phyloP scores from a whole-genome alignment of 257 asterid species.

The Nemophila menziesii region DNA sequence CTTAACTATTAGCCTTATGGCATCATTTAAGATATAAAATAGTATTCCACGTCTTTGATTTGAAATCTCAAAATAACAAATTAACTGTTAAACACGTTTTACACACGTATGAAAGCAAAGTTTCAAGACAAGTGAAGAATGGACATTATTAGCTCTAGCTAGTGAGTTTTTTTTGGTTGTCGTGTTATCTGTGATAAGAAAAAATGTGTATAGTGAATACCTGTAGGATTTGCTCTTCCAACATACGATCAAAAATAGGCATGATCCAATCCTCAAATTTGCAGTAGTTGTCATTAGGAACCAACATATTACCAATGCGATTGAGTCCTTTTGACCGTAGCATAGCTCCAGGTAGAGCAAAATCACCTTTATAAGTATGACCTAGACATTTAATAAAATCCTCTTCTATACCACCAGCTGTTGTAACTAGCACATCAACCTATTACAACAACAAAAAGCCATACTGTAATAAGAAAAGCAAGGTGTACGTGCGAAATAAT shows the following conservation, averaged over 20 bases:
- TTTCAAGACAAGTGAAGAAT: too few relatives aligned
- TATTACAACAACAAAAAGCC: slow-evolving; percentile 17
- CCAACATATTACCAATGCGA: slow-evolving; percentile 86
- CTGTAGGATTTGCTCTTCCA: slow-evolving; percentile 59
- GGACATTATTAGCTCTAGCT: too few relatives aligned
- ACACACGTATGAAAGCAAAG: too few relatives aligned
- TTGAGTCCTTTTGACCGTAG: slow-evolving; percentile 84
- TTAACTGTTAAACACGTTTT: too few relatives aligned
- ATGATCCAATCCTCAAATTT: slow-evolving; percentile 94
- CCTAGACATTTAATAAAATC: slow-evolving; percentile 95
- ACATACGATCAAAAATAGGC: slow-evolving; percentile 79
- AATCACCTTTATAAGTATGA: slow-evolving; percentile 79
- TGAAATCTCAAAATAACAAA: too few relatives aligned
- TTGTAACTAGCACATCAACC: slow-evolving; percentile 91
- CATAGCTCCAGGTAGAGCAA: slow-evolving; percentile 70
- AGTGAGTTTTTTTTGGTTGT: too few relatives aligned
- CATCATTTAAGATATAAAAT: too few relatives aligned
- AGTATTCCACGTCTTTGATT: too few relatives aligned
- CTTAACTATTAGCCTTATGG: too few relatives aligned
- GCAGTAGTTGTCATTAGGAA: slow-evolving; percentile 92
- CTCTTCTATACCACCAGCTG: slow-evolving; percentile 98
- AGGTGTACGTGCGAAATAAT: too few relatives aligned
- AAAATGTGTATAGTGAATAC: slow-evolving; percentile 31
- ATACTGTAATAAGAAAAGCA: not conserved
- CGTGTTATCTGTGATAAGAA: too few relatives aligned